Evolutionary conservation across 2,329 filamentous ascomycete genomes (phyloP), one percentile per base, ranked within the genome.

Genomic region (Penicillium brasilianum): DNA sequence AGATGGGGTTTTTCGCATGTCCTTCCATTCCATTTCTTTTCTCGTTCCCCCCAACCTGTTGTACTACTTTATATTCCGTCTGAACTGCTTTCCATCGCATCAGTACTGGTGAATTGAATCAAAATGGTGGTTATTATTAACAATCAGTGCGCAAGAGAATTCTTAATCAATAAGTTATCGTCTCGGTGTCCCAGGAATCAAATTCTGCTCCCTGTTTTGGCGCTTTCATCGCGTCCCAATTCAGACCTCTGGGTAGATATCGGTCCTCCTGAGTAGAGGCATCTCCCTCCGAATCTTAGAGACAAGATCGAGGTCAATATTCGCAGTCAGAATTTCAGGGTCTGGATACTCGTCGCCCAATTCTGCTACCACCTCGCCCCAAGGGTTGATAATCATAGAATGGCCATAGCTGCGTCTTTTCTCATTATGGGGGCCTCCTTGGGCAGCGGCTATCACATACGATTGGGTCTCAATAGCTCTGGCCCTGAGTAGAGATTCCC

Each of bases 391-490:
- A 50, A 96, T 90, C 80, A 96, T 87, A 69, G 90, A 91, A 74
- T 92, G 89, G 0, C 94, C 94, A 78, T 95, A 97, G 76, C 91
- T 96, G 30, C 85, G 84, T 60, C 94, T 83, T 77, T 88, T 92
- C 63, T 87, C 86, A 68, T 92, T 93, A 73, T 90, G 92, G 39
- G 81, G 76, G 1, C 93, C 93, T 22, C 86, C 85, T 77, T 97
- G 93, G 41, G 93, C 94, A 0, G 93, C 89, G 10, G 93, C 94
- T 62, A 97, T 81, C 1, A 97, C 88, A 81, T 91, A 98, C 58
- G 88, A 87, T 78, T 97, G 91, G 18, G 90, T 92, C 81, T 97
- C 94, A 62, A 97, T 92, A 10, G 94, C 94, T 50, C 94, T 83
- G 3, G 92, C 88, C 30, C 91, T 83, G 14, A 97, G 81, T 6